Base-by-base conservation (phyloP, 495 filamentous ascomycete genomes). In the Neurospora sp. region DNA sequence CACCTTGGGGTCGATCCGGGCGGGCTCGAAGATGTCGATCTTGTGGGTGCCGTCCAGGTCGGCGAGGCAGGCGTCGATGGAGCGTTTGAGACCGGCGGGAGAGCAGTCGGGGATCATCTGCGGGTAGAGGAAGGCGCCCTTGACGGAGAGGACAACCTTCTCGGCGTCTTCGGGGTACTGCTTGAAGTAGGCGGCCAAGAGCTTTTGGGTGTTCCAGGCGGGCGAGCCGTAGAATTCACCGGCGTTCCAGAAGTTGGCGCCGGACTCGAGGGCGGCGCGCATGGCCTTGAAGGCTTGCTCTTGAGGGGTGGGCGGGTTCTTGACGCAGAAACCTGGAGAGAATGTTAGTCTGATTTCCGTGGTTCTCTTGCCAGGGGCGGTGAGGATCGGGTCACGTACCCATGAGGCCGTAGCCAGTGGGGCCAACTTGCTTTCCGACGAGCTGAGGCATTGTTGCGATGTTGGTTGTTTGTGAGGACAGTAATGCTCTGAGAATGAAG, bases 1-100 rank as follows among this genome's bases (percentile, higher is more conserved):
- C 14, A 74, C 75, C 85, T 75, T 39, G 81, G 81, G 84, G 76
- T 96, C 93, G 39, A 92, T 85, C 4, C 94, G 85, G 20, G 92
- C 92, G 74, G 82, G 88, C 81, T 95, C 90, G 76, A 93, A 97
- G 74, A 96, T 87, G 80, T 97, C 94, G 72, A 97, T 83, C 71
- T 83, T 89, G 84, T 95, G 94, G 74, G 89, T 90, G 10, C 90
- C 91, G 54, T 89, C 86, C 5, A 93, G 84, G 38, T 88, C 76
- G 16, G 79, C 86, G 44, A 93, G 78, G 73, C 86, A 89, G 72
- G 90, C 87, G 46, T 94, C 90, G 66, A 96, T 84, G 62, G 87
- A 89, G 20, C 88, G 85, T 11, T 89, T 86, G 3, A 92, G 86
- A 70, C 88, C 87, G 74, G 87, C 86, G 59, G 88, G 86, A 18